Conservation (phyloP, 257 asterid genomes). For the Ophiorrhiza pumila region DNA sequence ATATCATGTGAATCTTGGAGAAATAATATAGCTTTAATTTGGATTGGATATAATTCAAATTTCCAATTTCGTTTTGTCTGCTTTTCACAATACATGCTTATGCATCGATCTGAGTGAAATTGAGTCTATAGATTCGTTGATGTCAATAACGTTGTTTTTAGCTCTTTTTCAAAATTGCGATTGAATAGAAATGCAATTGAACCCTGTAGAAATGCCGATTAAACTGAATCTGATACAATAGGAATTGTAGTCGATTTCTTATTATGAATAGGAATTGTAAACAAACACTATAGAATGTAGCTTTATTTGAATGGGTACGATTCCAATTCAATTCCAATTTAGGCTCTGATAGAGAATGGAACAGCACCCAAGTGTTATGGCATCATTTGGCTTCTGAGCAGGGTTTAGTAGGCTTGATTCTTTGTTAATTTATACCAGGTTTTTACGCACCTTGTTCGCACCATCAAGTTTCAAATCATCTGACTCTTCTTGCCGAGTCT, state of each 20-base stretch:
- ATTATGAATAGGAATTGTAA: neutral
- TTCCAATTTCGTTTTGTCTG: neutral
- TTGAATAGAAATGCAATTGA: neutral
- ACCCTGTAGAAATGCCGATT: neutral
- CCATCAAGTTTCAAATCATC: constrained; percentile 61
- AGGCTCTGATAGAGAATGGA: neutral
- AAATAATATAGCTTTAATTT: neutral
- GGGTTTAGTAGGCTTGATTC: constrained; percentile 7
- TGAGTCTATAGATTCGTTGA: neutral
- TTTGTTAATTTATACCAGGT: constrained; percentile 48
- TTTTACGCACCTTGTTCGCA: constrained; percentile 86
- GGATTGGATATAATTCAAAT: neutral
- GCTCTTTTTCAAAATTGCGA: neutral
- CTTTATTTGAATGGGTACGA: neutral
- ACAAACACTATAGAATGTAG: neutral
- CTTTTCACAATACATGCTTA: neutral
- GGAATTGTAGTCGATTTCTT: neutral
- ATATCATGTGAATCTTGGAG: neutral
- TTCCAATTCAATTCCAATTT: neutral
- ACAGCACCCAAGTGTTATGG: neutral
- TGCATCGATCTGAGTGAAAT: neutral
- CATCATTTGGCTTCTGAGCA: neutral
- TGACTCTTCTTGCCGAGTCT: constrained; percentile 81
- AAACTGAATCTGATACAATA: neutral
- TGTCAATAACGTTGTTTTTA: neutral